phyloP scores from a whole-genome alignment of 768 basidiomycete species.

The Tricholomella constricta region DNA sequence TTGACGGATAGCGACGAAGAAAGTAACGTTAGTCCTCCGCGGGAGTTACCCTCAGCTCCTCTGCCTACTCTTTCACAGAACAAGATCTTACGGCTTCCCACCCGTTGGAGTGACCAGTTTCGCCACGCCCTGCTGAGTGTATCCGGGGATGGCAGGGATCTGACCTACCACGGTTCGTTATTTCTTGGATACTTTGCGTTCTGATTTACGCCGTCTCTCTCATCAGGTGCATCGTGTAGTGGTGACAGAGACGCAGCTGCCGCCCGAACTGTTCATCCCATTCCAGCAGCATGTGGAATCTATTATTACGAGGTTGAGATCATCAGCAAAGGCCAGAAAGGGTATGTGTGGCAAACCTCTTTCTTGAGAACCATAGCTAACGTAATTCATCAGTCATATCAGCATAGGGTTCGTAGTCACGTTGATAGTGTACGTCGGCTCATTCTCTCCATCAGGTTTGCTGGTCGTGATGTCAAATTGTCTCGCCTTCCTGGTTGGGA shows the following conservation, averaged over 20 bases:
- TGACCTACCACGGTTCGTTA: constrained; percentile 65
- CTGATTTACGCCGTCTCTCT: constrained; percentile 1
- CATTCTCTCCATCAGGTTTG: constrained; percentile 51
- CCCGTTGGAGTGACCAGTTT: constrained; percentile 76
- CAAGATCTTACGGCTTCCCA: constrained; percentile 61
- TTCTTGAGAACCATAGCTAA: constrained; percentile 9
- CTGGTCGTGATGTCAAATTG: constrained; percentile 62
- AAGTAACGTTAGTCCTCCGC: constrained; percentile 51
- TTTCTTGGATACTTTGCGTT: neutral
- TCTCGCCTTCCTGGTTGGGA: constrained; percentile 88
- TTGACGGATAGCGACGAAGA: constrained; percentile 71
- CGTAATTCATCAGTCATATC: constrained; percentile 56
- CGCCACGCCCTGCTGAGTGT: constrained; percentile 61
- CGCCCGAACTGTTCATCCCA: constrained; percentile 72
- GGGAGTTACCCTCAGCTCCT: constrained; percentile 34
- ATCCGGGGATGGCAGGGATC: constrained; percentile 70
- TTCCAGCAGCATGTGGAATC: constrained; percentile 86
- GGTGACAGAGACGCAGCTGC: constrained; percentile 85
- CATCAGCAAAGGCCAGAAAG: constrained; percentile 76
- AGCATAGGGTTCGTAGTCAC: constrained; percentile 67
- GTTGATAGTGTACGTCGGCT: neutral
- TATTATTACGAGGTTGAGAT: constrained; percentile 95
- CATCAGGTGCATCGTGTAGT: constrained; percentile 46
- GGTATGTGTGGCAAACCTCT: constrained; percentile 46
- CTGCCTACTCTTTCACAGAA: constrained; percentile 34